phyloP scores from a whole-genome alignment of 768 basidiomycete genomes.

The Naganishia onofrii region DNA sequence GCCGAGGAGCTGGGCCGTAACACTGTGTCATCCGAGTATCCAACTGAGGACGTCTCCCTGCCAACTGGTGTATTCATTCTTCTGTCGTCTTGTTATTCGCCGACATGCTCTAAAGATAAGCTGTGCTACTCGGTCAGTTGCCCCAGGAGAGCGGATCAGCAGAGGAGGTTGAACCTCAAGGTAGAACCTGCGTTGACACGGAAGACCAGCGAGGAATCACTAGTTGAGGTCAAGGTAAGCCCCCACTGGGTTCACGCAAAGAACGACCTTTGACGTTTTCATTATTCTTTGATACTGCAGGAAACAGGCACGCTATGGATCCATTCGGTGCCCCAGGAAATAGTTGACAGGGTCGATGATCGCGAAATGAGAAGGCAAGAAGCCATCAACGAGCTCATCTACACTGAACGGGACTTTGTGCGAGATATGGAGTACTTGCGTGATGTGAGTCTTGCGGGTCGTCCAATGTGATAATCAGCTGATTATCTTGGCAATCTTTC shows the following conservation, averaged over 20 bases:
- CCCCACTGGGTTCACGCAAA: background rate
- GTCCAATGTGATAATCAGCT: background rate
- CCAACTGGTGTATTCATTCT: conserved; percentile 95
- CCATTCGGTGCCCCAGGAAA: conserved; percentile 90
- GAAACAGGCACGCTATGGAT: conserved; percentile 89
- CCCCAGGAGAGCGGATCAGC: conserved; percentile 88
- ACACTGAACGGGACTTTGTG: conserved; percentile 95
- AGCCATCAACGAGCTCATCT: conserved; percentile 92
- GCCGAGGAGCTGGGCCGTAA: conserved; percentile 25
- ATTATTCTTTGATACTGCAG: conserved; percentile 53
- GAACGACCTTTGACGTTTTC: background rate
- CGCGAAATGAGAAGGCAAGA: conserved; percentile 94
- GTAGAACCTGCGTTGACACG: conserved; percentile 82
- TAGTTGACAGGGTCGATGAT: conserved; percentile 87
- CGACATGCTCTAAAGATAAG: conserved; percentile 88
- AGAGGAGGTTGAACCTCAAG: conserved; percentile 89
- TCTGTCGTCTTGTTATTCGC: conserved; percentile 94
- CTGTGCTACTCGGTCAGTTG: conserved; percentile 98
- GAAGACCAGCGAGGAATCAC: conserved; percentile 74
- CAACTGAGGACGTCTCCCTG: conserved; percentile 51
- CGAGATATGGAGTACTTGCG: conserved; percentile 96
- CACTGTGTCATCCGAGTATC: conserved; percentile 41
- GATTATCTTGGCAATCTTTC: background rate
- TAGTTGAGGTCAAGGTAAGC: conserved; percentile 71
- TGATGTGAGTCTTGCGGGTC: conserved; percentile 62